These are phyloP conservation scores for Actinidia polygama DNA, from an alignment of 179 eudicot species.

Conservation along the genomic window DNA sequence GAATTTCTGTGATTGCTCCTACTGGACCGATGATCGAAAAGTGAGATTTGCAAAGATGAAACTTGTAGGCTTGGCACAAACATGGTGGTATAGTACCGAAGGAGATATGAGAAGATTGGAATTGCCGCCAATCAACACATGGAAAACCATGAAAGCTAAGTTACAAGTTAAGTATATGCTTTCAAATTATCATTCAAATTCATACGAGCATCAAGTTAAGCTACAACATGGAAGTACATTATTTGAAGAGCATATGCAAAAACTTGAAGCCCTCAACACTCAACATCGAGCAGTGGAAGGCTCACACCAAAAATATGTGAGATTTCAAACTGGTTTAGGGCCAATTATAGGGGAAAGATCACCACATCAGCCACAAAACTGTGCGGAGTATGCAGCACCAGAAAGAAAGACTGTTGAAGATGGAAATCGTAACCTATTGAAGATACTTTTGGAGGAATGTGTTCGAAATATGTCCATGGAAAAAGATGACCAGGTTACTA, in stretches of 20 bases:
- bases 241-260: background rate
- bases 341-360: background rate
- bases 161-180: background rate
- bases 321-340: background rate
- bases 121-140: background rate
- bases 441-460: too few relatives aligned
- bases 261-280: background rate
- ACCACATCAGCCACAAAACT: background rate
- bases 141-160: conserved; percentile 4
- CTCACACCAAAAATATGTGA: background rate
- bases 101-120: background rate
- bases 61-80: background rate
- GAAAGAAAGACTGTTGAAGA: too few relatives aligned
- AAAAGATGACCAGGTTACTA: too few relatives aligned
- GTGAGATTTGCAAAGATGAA: background rate
- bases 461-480: too few relatives aligned
- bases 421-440: too few relatives aligned
- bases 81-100: background rate
- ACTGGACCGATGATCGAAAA: background rate
- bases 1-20: background rate
- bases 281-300: background rate
- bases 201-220: background rate
- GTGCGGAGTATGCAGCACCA: background rate
- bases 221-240: background rate
- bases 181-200: background rate